These are phyloP conservation scores for Macrotyloma uniflorum DNA, from an alignment of 306 rosid genomes.

Conservation along the genomic window DNA sequence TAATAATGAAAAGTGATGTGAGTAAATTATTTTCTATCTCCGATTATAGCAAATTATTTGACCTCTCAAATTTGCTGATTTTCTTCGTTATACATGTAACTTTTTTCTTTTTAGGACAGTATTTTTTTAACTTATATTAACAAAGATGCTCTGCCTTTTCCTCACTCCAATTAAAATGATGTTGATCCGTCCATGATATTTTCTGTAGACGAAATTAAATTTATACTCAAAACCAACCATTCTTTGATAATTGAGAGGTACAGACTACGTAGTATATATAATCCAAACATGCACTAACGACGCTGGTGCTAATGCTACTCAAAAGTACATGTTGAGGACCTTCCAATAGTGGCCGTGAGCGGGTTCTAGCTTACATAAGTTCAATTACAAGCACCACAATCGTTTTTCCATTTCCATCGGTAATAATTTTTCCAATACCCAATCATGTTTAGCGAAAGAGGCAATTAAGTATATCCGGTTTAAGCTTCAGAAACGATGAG, in stretches of 20 bases:
- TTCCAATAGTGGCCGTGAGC: not conserved
- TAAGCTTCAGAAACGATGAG: constrained; percentile 59
- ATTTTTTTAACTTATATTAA: not conserved
- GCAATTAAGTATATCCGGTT: constrained; percentile 56
- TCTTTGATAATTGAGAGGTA: not conserved
- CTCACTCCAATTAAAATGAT: not conserved
- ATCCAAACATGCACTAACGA: not conserved
- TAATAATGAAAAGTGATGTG: no score
- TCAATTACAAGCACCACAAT: not conserved
- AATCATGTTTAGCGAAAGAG: constrained; percentile 50
- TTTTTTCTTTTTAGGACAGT: not conserved
- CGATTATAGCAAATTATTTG: not conserved
- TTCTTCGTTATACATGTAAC: not conserved
- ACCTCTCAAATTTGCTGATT: not conserved
- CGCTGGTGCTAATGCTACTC: not conserved
- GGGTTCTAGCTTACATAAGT: not conserved
- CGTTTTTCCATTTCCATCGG: not conserved
- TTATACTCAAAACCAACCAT: not conserved
- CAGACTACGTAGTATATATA: not conserved
- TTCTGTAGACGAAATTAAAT: not conserved
- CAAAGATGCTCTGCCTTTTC: not conserved
- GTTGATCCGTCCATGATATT: not conserved
- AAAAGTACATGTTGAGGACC: not conserved
- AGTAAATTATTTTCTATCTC: no score
- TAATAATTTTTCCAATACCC: not conserved